Percentiles rank a stretch among this genome's conserved stretches.
Conservation (phyloP, 169 alveolate genomes). For the Toxoplasma gondii region DNA sequence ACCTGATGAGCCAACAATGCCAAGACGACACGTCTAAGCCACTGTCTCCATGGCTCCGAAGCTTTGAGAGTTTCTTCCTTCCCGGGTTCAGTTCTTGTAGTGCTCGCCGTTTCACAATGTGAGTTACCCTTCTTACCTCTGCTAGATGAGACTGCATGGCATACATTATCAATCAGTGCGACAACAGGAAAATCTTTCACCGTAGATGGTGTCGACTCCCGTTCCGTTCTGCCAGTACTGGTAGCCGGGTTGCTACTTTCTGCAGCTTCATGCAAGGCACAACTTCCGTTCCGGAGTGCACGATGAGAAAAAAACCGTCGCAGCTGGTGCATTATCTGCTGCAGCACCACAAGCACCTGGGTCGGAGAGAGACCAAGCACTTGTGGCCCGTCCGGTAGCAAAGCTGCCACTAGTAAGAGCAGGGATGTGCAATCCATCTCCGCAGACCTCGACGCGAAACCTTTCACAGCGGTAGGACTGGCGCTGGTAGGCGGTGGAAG, state of each 20-base stretch:
- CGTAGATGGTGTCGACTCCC: neutral
- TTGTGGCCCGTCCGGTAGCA: conserved; percentile 4
- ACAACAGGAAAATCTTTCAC: neutral
- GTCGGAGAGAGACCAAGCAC: conserved; percentile 2
- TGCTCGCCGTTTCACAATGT: neutral
- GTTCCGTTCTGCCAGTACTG: neutral
- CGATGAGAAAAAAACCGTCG: neutral
- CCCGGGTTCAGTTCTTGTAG: neutral
- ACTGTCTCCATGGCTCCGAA: neutral
- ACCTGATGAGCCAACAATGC: neutral
- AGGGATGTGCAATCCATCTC: conserved; percentile 12
- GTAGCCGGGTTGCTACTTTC: neutral
- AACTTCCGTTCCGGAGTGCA: neutral
- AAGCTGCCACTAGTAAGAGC: neutral
- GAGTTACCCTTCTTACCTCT: neutral
- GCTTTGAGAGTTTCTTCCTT: neutral
- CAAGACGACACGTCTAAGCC: neutral
- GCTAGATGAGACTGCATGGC: neutral
- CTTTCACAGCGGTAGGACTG: no score
- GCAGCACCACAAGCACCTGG: neutral
- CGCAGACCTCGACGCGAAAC: no score
- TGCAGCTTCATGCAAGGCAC: neutral
- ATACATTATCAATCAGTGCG: neutral
- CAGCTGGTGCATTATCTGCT: neutral
- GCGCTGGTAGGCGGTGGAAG: no score